Percentiles rank a stretch among this genome's conserved stretches.
phyloP scores from a whole-genome alignment of 148 eudicot species.

The Limonium bicolor region DNA sequence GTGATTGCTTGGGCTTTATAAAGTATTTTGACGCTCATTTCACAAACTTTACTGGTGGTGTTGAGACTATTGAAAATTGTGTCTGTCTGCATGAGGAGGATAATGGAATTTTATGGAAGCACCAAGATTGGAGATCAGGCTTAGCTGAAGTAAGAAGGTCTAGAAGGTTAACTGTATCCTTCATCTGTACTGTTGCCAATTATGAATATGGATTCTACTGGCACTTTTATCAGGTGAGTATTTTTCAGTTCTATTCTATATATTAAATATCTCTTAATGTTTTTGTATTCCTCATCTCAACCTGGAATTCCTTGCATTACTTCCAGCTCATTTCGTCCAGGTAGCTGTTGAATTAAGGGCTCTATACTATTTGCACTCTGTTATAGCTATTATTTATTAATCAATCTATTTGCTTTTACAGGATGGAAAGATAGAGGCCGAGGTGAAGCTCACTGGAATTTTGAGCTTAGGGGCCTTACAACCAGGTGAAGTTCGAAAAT shows the following conservation, averaged over 20 bases:
- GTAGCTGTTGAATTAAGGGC: too few species aligned
- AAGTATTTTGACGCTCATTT: conserved; percentile 96
- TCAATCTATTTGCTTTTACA: conserved; percentile 11
- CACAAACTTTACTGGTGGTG: conserved; percentile 90
- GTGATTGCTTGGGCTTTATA: conserved; percentile 86
- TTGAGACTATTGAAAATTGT: conserved; percentile 89
- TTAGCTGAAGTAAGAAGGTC: conserved; percentile 94
- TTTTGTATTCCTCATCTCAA: too few species aligned
- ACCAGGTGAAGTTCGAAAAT: conserved; percentile 88
- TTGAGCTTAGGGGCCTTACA: conserved; percentile 89
- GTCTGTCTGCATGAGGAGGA: conserved; percentile 98
- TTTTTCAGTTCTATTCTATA: too few species aligned
- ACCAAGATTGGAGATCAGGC: conserved; percentile 99
- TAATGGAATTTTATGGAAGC: conserved; percentile 97
- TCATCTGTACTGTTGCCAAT: conserved; percentile 93
- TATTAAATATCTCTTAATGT: too few species aligned
- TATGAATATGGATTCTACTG: conserved; percentile 97
- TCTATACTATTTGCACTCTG: too few species aligned
- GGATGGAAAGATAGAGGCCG: conserved; percentile 99
- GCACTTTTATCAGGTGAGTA: conserved; percentile 96
- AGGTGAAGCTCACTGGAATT: conserved; percentile 94
- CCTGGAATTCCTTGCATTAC: too few species aligned
- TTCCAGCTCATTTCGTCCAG: too few species aligned
- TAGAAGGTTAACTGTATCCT: conserved; percentile 80
- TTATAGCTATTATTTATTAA: conserved; percentile 1